phyloP scores from a whole-genome alignment of 208 protist species.

The Trypanosoma platydactyli region DNA sequence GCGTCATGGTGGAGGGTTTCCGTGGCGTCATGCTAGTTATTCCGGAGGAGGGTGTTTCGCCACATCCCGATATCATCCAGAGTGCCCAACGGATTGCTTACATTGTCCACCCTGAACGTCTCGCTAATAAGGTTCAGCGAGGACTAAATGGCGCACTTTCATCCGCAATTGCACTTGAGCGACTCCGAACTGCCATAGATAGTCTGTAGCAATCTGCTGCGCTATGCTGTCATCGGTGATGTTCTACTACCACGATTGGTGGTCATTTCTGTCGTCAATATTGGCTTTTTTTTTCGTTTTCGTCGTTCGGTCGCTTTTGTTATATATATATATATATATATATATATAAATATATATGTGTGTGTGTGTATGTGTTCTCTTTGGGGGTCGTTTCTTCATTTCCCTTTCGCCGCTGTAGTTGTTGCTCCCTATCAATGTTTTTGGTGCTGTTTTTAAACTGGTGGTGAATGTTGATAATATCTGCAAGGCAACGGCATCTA shows the following conservation, averaged over 20 bases:
- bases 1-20: conserved; percentile 21
- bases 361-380: too few relatives aligned
- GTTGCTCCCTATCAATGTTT: too few relatives aligned
- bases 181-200: conserved; percentile 49
- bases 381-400: too few relatives aligned
- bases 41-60: conserved; percentile 65
- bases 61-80: conserved; percentile 37
- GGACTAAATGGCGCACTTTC: conserved; percentile 68
- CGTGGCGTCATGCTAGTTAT: conserved; percentile 67
- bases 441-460: too few relatives aligned
- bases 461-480: too few relatives aligned
- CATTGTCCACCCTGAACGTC: conserved; percentile 36
- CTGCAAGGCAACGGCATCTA: too few relatives aligned
- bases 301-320: too few relatives aligned
- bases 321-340: too few relatives aligned
- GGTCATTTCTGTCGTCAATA: too few relatives aligned
- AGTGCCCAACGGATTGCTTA: conserved; percentile 38
- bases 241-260: background rate
- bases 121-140: conserved; percentile 45
- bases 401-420: too few relatives aligned
- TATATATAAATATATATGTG: too few relatives aligned
- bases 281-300: too few relatives aligned
- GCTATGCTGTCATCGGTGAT: background rate
- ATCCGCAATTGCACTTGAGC: conserved; percentile 62
- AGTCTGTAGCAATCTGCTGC: conserved; percentile 4